These are phyloP conservation scores for Metrosideros polymorpha DNA, from an alignment of 441 rosid genomes.

Conservation along the genomic window DNA sequence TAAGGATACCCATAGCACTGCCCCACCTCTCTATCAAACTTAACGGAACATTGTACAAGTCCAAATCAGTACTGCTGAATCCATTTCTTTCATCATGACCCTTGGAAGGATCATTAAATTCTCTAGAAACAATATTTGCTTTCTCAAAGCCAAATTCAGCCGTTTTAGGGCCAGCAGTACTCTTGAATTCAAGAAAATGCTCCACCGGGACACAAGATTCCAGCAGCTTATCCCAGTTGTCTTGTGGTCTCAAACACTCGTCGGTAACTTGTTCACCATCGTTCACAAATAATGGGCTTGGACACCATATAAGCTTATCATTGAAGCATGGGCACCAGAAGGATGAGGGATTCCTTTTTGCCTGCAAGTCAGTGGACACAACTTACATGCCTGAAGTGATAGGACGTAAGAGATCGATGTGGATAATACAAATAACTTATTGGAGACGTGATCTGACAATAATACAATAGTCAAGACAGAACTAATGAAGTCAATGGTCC, in stretches of 20 bases:
- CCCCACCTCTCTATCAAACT: constrained; percentile 92
- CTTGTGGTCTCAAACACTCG: constrained; percentile 26
- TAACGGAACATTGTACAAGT: constrained; percentile 57
- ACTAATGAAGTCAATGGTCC: background rate
- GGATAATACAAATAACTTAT: background rate
- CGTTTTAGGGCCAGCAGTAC: constrained; percentile 13
- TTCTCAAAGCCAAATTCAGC: constrained; percentile 11
- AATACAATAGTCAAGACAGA: background rate
- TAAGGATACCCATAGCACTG: constrained; percentile 88
- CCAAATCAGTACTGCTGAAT: constrained; percentile 7
- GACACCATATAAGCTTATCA: constrained; percentile 44
- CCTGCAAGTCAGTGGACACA: constrained; percentile 32
- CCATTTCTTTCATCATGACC: constrained; percentile 19
- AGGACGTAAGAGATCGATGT: background rate
- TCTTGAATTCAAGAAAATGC: constrained; percentile 54
- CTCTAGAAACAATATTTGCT: constrained; percentile 9
- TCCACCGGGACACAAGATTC: constrained; percentile 64
- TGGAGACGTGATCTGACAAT: background rate
- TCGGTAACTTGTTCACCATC: constrained; percentile 11
- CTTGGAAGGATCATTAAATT: constrained; percentile 18
- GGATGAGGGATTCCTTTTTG: constrained; percentile 68
- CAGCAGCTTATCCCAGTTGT: constrained; percentile 32
- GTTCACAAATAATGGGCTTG: constrained; percentile 29
- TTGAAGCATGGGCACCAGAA: constrained; percentile 36
- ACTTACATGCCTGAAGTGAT: background rate